Conservation (phyloP, 2,329 filamentous ascomycete genomes). For the Davidsoniella virescens region DNA sequence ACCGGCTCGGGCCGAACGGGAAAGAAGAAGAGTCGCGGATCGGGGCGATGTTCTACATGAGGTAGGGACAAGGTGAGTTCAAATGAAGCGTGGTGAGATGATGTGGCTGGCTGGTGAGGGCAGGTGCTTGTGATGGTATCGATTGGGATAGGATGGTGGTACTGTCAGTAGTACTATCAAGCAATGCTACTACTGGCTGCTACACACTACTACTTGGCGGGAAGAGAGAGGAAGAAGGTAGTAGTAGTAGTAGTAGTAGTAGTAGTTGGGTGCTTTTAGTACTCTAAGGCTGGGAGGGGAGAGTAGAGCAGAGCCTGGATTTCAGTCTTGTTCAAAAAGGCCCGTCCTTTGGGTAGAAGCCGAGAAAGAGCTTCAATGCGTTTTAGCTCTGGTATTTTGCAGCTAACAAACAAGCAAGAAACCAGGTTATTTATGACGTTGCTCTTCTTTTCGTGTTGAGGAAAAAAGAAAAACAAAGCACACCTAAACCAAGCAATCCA, state of each 20-base stretch:
- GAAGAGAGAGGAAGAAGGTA: background rate
- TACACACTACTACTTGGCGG: background rate
- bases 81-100: constrained; percentile 1
- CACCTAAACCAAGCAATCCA: background rate
- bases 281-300: too few species aligned
- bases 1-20: constrained; percentile 43
- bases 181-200: background rate
- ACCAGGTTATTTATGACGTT: too few species aligned
- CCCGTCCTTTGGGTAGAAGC: too few species aligned
- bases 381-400: too few species aligned
- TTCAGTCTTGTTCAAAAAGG: too few species aligned
- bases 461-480: background rate
- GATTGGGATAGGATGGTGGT: too few species aligned
- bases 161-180: too few species aligned
- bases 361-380: too few species aligned
- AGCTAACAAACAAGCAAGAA: too few species aligned
- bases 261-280: too few species aligned
- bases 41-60: constrained; percentile 38
- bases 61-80: constrained; percentile 2
- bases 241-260: background rate
- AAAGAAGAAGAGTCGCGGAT: constrained; percentile 27
- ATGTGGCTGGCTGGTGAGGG: background rate
- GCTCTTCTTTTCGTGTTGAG: background rate
- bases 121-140: background rate
- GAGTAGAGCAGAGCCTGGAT: too few species aligned